Conservation (phyloP, 2,329 filamentous ascomycete genomes). For the Penicillium decumbens region DNA sequence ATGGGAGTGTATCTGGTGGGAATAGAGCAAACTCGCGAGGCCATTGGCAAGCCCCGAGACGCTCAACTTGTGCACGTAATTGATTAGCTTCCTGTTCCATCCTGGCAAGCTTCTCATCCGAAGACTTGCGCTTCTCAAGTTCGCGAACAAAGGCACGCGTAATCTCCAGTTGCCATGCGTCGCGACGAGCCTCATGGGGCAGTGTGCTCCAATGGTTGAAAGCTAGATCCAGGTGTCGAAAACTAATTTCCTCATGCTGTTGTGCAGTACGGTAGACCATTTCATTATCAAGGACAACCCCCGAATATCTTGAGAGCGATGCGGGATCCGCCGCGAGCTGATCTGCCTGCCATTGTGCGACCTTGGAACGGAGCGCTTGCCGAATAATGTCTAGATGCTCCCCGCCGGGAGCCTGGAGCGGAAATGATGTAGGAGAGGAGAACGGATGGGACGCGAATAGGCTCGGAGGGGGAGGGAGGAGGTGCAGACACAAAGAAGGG, state of each 20-base stretch:
- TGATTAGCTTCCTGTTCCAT: conserved; percentile 48
- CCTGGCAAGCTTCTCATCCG: conserved; percentile 42
- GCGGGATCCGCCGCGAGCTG: conserved; percentile 30
- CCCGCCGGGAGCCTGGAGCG: conserved; percentile 67
- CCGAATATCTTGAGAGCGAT: conserved; percentile 39
- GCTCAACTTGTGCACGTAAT: conserved; percentile 46
- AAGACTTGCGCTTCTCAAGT: conserved; percentile 41
- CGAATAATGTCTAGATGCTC: conserved; percentile 70
- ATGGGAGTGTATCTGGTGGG: conserved; percentile 43
- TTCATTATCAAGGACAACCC: conserved; percentile 30
- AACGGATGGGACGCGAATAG: conserved; percentile 78
- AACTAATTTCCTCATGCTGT: conserved; percentile 63
- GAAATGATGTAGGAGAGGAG: conserved; percentile 73
- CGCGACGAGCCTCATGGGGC: conserved; percentile 49
- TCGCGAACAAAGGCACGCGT: conserved; percentile 46
- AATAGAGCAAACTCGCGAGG: conserved; percentile 48
- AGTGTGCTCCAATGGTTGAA: conserved; percentile 72
- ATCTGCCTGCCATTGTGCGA: conserved; percentile 59
- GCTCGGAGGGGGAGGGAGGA: conserved; percentile 74
- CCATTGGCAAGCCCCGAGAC: conserved; percentile 46
- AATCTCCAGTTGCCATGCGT: conserved; percentile 47
- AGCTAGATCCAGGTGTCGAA: conserved; percentile 70
- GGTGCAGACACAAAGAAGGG: conserved; percentile 74
- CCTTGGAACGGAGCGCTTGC: conserved; percentile 62
- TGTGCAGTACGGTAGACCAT: conserved; percentile 49